Evolutionary conservation across 495 filamentous ascomycete species (phyloP), one percentile per base, ranked within the genome.

Genomic region (Symbiotaphrina buchneri): DNA sequence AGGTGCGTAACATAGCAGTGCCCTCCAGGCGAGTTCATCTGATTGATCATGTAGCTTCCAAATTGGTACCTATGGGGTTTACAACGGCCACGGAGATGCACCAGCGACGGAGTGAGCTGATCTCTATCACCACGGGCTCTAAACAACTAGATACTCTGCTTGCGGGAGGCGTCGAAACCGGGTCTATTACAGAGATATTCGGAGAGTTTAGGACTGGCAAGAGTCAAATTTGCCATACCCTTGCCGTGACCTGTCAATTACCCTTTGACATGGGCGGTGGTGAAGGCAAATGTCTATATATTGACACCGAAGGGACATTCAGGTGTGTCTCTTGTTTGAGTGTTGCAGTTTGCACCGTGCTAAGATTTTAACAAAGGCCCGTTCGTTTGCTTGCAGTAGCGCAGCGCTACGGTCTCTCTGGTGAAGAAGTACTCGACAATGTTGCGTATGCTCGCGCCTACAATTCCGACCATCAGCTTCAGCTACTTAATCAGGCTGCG

Each of bases 1-100:
- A 58, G 83, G 84, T 81, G 49, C 43, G 47, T 39, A 8, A 21
- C 32, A 15, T 11, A 3, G 8, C 1, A 30, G 6, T 11, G 1
- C 21, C 18, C 18, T 33, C 28, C 7, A 14, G 16, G 10, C 4
- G n/a, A 1, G 3, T 2, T 8, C 18, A 21, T 5, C 15, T 34
- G 18, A 34, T 18, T 8, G 6, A 4, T 19, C 28, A 14, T 27
- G 35, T 41, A 90, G 87, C 85, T 16, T 80, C 82, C 10, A 95
- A 93, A 50, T 63, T 94, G 23, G 87, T 97, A 0, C 87, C 87
- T 0, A 91, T 97, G 81, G 87, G 87, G 6, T 97, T 97, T 47
- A 97, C 87, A 5, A 97, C 87, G 0, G 87, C 87, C n/a, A 97
- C 87, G 0, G 87, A 97, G 55, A 97, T 97, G 90, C 87, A 97